Percentiles rank a stretch among this genome's conserved stretches.
phyloP scores from a whole-genome alignment of 2,329 filamentous ascomycete species.

The Calonectria leucothoes region DNA sequence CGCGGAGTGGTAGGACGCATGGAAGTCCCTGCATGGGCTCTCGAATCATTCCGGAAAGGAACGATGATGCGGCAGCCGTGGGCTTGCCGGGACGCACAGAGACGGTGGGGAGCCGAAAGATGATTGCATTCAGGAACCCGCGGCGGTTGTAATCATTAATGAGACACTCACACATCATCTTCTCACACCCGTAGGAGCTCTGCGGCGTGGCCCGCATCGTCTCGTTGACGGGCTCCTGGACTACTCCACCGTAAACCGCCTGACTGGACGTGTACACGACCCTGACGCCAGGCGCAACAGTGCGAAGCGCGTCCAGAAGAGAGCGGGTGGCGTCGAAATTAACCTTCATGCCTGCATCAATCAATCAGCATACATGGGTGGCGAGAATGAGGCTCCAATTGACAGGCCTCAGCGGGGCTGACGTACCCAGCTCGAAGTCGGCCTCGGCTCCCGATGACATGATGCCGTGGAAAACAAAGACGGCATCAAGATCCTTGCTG shows the following conservation, averaged over 20 bases:
- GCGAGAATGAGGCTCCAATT: neutral
- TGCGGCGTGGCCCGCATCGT: conserved; percentile 63
- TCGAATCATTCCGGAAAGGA: conserved; percentile 69
- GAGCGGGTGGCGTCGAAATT: conserved; percentile 67
- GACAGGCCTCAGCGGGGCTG: neutral
- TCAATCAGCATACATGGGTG: neutral
- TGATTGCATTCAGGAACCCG: conserved; percentile 67
- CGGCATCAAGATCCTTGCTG: conserved; percentile 52
- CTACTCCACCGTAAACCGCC: conserved; percentile 67
- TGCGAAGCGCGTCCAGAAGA: conserved; percentile 63
- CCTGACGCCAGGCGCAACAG: conserved; percentile 56
- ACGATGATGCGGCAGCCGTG: conserved; percentile 68
- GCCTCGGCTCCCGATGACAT: conserved; percentile 72
- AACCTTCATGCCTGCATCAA: conserved; percentile 47
- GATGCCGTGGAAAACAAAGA: conserved; percentile 71
- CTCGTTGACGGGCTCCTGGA: conserved; percentile 56
- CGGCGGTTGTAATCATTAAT: conserved; percentile 50
- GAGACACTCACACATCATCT: conserved; percentile 65
- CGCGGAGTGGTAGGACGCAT: conserved; percentile 57
- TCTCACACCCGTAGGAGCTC: conserved; percentile 69
- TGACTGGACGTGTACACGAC: conserved; percentile 70
- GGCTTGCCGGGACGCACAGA: conserved; percentile 68
- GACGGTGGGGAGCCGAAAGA: conserved; percentile 68
- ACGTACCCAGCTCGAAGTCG: conserved; percentile 62
- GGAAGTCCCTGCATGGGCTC: conserved; percentile 60